Evolutionary conservation across 1,284 basidiomycete genomes (phyloP), one percentile per base, ranked within the genome.

Genomic region (Phlebopus sp.): DNA sequence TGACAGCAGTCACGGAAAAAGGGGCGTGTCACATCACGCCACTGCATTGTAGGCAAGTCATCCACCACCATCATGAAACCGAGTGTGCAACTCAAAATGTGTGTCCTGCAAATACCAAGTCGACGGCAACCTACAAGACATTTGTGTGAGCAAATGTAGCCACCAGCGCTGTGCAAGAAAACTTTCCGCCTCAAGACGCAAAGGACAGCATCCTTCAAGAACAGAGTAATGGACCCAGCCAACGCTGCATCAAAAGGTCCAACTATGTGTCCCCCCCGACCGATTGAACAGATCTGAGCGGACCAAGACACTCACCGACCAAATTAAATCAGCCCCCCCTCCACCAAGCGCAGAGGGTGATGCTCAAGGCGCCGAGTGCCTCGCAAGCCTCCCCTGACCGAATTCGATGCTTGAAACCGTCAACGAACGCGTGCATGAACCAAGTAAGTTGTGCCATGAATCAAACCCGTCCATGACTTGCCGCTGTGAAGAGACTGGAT

Each of bases 1-100:
- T 63, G 64, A 63, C 50, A 31, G 0, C 13, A 39, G 59, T 67
- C 55, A 63, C 63, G 37, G 8, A 44, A 44, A 67, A 37, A 68
- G 63, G 64, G 63, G 62, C 0, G 4, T 44, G 60, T 63, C 59
- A 61, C 63, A 31, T 63, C 63, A 67, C 63, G 30, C 14, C 44
- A 31, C 3, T 46, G 25, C 30, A 30, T 9, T 34, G 15, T 47
- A 64, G 61, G 64, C 64, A 67, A 63, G 63, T 66, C 49, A 21
- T 49, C 49, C 61, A 62, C 51, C 57, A 64, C 63, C 52, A 66
- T 59, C 36, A 64, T 56, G 17, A 44, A 43, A n/a, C 18, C 17
- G 18, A 30, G 23, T 27, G 42, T 25, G n/a, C 43, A 9, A 53
- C 46, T 49, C 39, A 35, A 48, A 36, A 10, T 52, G 52, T 64